phyloP scores from a whole-genome alignment of 2,329 filamentous ascomycete genomes.

The Diaporthe helianthi region DNA sequence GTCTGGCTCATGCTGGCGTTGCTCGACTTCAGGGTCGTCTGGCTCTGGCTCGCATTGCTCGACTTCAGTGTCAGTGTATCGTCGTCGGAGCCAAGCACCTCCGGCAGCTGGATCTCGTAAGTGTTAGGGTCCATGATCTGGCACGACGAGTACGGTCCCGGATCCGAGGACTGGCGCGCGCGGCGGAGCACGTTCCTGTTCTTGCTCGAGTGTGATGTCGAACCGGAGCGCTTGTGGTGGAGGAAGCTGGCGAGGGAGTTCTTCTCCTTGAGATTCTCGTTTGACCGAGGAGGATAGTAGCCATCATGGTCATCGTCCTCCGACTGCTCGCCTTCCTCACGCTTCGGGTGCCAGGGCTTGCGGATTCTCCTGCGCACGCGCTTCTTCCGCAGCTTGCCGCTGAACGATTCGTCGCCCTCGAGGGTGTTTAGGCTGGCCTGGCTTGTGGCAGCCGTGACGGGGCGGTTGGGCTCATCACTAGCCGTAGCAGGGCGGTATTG shows the following conservation, averaged over 20 bases:
- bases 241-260: conserved; percentile 28
- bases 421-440: conserved; percentile 19
- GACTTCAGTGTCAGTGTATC: conserved; percentile 34
- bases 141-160: conserved; percentile 26
- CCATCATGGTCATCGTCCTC: conserved; percentile 37
- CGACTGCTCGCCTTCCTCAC: conserved; percentile 40
- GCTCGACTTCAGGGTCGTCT: conserved; percentile 34
- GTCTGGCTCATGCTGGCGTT: conserved; percentile 34
- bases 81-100: conserved; percentile 41
- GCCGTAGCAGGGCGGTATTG: not conserved
- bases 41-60: conserved; percentile 34
- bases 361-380: conserved; percentile 48
- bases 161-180: conserved; percentile 32
- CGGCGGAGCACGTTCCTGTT: conserved; percentile 31
- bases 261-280: conserved; percentile 38
- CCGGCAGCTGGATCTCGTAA: conserved; percentile 38
- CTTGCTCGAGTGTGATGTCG: conserved; percentile 25
- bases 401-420: conserved; percentile 42
- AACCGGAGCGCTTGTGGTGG: conserved; percentile 33
- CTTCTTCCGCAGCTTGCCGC: conserved; percentile 54
- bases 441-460: not conserved
- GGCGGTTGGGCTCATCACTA: conserved; percentile 9
- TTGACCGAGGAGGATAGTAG: conserved; percentile 36
- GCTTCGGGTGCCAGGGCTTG: conserved; percentile 40
- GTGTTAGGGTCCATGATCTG: conserved; percentile 28